Conservation (phyloP, 176 grass and related monocot species). For the Puccinellia tenuiflora region DNA sequence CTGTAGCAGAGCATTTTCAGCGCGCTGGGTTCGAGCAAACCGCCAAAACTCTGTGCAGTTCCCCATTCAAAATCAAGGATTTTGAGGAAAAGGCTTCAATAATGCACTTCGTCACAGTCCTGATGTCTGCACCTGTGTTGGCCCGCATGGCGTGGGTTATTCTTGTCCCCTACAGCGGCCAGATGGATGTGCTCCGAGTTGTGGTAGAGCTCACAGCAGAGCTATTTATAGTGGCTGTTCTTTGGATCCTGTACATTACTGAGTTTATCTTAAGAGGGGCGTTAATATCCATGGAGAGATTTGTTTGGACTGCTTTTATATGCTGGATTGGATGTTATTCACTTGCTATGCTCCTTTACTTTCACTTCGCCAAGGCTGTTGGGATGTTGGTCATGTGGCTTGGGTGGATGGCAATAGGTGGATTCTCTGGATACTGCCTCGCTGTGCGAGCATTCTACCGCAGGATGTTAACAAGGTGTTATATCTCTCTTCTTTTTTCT, state of each 20-base stretch:
- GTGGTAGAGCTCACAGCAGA: background rate
- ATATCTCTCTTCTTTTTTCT: background rate
- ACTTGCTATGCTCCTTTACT: background rate
- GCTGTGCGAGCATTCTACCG: background rate
- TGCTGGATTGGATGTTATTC: background rate
- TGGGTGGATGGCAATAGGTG: background rate
- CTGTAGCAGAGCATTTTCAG: background rate
- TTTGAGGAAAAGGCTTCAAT: background rate
- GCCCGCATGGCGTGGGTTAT: background rate
- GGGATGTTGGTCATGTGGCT: background rate
- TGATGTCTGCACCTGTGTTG: background rate
- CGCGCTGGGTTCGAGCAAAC: background rate
- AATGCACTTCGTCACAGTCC: fast-evolving
- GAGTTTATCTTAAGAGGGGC: background rate
- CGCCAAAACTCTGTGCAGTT: background rate
- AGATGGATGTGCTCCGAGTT: background rate
- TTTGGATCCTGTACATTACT: background rate
- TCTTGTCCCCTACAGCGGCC: background rate
- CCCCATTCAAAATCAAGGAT: background rate
- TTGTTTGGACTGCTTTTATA: background rate
- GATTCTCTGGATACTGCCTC: background rate
- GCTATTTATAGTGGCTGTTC: background rate
- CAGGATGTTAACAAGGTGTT: background rate
- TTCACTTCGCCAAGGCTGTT: background rate
- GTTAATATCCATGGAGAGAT: background rate